phyloP scores from a whole-genome alignment of 2,329 filamentous ascomycete genomes.

The Phaeosphaeriaceae sp. region DNA sequence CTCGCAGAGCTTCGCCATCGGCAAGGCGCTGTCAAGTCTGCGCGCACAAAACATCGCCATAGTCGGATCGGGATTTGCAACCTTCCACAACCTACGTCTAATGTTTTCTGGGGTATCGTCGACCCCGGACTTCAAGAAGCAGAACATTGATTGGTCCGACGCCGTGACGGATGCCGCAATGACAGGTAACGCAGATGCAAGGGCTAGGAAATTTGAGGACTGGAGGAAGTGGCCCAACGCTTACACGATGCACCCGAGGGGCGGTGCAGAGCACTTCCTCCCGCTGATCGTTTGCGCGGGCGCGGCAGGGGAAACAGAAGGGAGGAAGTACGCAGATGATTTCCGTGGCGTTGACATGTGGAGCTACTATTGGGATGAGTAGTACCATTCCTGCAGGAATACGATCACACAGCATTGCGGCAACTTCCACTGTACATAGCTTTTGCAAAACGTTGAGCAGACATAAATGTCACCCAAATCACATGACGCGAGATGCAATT shows the following conservation, averaged over 20 bases:
- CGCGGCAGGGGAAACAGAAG: constrained; percentile 55
- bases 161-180: constrained; percentile 54
- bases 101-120: constrained; percentile 51
- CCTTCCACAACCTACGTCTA: constrained; percentile 62
- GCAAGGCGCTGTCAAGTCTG: constrained; percentile 60
- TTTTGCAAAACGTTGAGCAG: not conserved
- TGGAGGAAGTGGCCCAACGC: constrained; percentile 61
- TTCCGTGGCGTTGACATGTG: constrained; percentile 60
- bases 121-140: constrained; percentile 38
- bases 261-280: constrained; percentile 67
- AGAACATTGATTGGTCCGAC: constrained; percentile 56
- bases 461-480: not conserved
- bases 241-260: constrained; percentile 63
- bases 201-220: constrained; percentile 51
- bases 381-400: not conserved
- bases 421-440: not conserved
- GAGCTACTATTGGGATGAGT: constrained; percentile 63
- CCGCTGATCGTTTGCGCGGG: constrained; percentile 66
- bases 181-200: constrained; percentile 42
- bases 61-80: constrained; percentile 67
- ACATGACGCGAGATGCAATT: not conserved
- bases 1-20: constrained; percentile 59
- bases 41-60: constrained; percentile 65
- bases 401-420: not conserved
- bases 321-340: constrained; percentile 58